Evolutionary conservation across 1,284 basidiomycete genomes (phyloP), one percentile per base, ranked within the genome.

Genomic region (Heliocybe sulcata): DNA sequence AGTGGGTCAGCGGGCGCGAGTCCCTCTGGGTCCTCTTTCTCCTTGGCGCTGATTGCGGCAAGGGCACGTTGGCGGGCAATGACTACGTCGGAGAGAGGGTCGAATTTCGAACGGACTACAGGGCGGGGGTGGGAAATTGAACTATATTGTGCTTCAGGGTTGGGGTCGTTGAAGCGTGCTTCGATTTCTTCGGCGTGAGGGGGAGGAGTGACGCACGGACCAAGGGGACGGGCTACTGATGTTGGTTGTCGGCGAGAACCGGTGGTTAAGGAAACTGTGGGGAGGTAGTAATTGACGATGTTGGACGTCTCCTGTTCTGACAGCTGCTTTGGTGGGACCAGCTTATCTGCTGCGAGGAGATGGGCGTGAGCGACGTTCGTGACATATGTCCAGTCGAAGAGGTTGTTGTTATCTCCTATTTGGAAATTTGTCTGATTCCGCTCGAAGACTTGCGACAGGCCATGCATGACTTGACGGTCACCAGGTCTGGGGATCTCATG

Each of bases 311-410:
- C 67, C 52, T 27, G 35, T 19, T 27, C 23, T 6, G 38, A 20
- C 8, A 69, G 60, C 33, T 74, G 72, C 11, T 77, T 68, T 1
- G 76, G 71, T 1, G 72, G 68, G 53, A 74, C 76, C 38, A 96
- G 82, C 64, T 82, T 86, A 75, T 98, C 95, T 9, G 92, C 90
- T 1, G 97, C 97, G 50, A 99, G 84, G 8, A 99, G 73, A 67
- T 99, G 97, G 1, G 96, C 96, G 65, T 92, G 84, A 0, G 94
- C 95, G 58, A 97, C 89, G 69, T 99, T 99, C 59, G 86, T 92
- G 59, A 99, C 94, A 65, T 98, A 98, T 1, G 96, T 98, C 86
- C 92, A 98, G 72, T 99, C 97, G 64, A 94, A 96, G 10, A 98
- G 74, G 69, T 99, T 99, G 58, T 79, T 82, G 74, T 98, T 98